Percentiles rank a stretch among this genome's conserved stretches.
phyloP scores from a whole-genome alignment of 2,329 filamentous ascomycete species.

The Leptosphaerulina australis region DNA sequence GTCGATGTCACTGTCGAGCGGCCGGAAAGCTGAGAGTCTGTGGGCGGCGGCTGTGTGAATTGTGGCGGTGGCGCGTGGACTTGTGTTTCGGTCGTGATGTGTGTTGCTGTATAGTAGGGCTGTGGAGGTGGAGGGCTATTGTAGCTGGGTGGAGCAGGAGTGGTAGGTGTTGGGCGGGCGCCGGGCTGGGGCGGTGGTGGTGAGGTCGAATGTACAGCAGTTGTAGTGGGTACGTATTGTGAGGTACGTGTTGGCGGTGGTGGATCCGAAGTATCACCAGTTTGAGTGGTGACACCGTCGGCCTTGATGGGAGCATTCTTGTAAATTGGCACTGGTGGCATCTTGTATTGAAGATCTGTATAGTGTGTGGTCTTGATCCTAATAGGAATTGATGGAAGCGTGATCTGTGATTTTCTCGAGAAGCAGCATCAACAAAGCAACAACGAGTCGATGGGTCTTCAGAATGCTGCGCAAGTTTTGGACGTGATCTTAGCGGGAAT shows the following conservation, averaged over 20 bases:
- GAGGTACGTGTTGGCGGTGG: constrained; percentile 47
- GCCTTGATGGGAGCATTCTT: constrained; percentile 55
- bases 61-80: constrained; percentile 45
- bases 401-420: neutral
- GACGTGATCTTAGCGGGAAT: neutral
- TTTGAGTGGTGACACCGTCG: constrained; percentile 47
- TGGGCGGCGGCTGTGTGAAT: constrained; percentile 49
- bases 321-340: constrained; percentile 57
- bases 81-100: constrained; percentile 41
- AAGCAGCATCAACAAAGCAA: neutral
- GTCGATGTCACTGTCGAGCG: constrained; percentile 45
- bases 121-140: constrained; percentile 40
- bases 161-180: constrained; percentile 41
- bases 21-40: constrained; percentile 47
- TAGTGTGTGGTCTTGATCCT: neutral
- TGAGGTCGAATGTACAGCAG: constrained; percentile 32
- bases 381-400: too few species aligned
- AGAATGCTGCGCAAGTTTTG: neutral
- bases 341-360: constrained; percentile 29
- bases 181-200: constrained; percentile 51
- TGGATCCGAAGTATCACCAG: constrained; percentile 34
- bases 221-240: constrained; percentile 38
- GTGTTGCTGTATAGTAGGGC: constrained; percentile 44
- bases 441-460: neutral
- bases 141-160: constrained; percentile 21